phyloP scores from a whole-genome alignment of 495 filamentous ascomycete species.

The Cladorrhinum samala region DNA sequence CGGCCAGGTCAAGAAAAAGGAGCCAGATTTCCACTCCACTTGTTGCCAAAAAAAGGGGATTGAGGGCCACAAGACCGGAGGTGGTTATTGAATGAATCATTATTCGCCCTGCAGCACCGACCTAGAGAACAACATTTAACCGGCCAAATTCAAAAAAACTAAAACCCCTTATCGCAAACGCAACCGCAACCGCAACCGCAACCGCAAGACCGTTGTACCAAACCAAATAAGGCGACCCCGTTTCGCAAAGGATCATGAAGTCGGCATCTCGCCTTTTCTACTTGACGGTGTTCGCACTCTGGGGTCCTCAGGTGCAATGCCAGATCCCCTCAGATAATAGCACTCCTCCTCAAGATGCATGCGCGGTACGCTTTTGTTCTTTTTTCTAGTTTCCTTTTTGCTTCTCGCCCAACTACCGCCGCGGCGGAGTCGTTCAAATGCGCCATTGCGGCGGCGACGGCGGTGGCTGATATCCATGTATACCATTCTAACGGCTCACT shows the following conservation, averaged over 20 bases:
- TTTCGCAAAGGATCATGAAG: constrained; percentile 47
- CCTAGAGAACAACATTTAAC: too few species aligned
- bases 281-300: constrained; percentile 69
- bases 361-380: constrained; percentile 39
- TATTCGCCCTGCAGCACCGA: too few species aligned
- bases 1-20: constrained; percentile 1
- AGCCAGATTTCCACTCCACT: too few species aligned
- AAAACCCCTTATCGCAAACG: too few species aligned
- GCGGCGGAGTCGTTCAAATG: constrained; percentile 10
- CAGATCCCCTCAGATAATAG: constrained; percentile 11
- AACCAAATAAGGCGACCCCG: not conserved
- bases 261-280: constrained; percentile 64
- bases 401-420: constrained; percentile 15
- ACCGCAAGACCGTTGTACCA: constrained; percentile 1
- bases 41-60: not conserved
- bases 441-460: constrained; percentile 17
- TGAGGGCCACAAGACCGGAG: not conserved
- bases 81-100: not conserved
- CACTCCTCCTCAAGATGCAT: constrained; percentile 32
- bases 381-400: constrained; percentile 14
- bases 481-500: constrained; percentile 33
- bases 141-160: too few species aligned
- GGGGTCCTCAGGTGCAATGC: constrained; percentile 47
- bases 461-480: constrained; percentile 18
- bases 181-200: too few species aligned